Conservation (phyloP, 176 grass and related monocot genomes). For the Bothriochloa decipiens region DNA sequence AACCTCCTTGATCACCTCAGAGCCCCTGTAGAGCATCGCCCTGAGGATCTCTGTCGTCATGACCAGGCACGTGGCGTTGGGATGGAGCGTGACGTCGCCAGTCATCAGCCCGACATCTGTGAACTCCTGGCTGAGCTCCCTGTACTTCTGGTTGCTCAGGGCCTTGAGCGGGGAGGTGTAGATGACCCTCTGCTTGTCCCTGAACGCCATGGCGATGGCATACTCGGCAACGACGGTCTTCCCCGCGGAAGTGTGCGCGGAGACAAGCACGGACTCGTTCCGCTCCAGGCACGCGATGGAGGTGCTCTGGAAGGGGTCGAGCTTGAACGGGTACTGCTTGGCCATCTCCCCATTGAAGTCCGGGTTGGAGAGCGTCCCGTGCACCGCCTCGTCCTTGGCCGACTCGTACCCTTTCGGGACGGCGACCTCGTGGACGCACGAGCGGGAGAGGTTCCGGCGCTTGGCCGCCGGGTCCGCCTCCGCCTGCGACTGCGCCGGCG, state of each 20-base stretch:
- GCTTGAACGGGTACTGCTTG: slow-evolving; percentile 87
- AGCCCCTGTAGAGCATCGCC: slow-evolving; percentile 96
- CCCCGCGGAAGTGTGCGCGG: slow-evolving; percentile 94
- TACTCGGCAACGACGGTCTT: slow-evolving; percentile 94
- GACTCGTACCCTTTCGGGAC: slow-evolving; percentile 66
- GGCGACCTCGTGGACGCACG: slow-evolving; percentile 91
- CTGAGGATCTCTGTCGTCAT: slow-evolving; percentile 99
- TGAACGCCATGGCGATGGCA: slow-evolving; percentile 93
- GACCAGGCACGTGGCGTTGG: slow-evolving; percentile 90
- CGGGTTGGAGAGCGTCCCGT: slow-evolving; percentile 71
- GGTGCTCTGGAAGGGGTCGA: slow-evolving; percentile 91
- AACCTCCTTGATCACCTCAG: slow-evolving; percentile 96
- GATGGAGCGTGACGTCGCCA: slow-evolving; percentile 88
- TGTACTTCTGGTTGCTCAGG: slow-evolving; percentile 98
- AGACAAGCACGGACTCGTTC: slow-evolving; percentile 87
- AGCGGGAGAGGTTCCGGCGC: slow-evolving; percentile 65
- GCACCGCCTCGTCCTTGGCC: slow-evolving; percentile 59
- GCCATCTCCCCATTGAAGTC: slow-evolving; percentile 82
- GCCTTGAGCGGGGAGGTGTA: slow-evolving; percentile 96
- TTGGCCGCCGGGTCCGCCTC: slow-evolving; percentile 48
- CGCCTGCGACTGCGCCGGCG: not conserved
- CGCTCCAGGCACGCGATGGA: slow-evolving; percentile 88
- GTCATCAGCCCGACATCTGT: slow-evolving; percentile 94
- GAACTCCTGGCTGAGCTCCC: slow-evolving; percentile 92
- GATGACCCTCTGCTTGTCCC: slow-evolving; percentile 93